Base-by-base conservation (phyloP, 1,284 basidiomycete genomes). In the Leccinum holopus region DNA sequence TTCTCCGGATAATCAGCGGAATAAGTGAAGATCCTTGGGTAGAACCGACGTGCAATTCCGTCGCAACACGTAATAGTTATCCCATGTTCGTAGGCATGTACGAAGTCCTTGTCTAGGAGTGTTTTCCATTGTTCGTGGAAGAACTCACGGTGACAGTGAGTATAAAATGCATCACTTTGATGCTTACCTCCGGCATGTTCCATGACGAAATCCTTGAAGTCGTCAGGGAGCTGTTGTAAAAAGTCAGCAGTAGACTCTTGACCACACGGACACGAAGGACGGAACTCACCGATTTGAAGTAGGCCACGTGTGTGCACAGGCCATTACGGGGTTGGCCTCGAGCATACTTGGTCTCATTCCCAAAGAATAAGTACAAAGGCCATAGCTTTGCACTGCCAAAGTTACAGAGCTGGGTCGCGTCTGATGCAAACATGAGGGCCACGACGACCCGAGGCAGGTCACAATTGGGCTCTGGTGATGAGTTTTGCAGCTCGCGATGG, bases 361-460 rank as follows among this genome's bases (percentile, higher is more conserved):
- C 72, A 49, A 74, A 68, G 53, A 49, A 74, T 3, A 72, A 14
- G 39, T 75, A 76, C 11, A 72, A 37, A 0, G 73, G 75, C 75
- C 73, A 76, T 0, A 73, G 57, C 1, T 65, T 65, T 14, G 67
- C 65, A 41, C 64, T 47, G 0, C 75, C 71, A 39, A 73, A 73
- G 30, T 67, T 67, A 3, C 70, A 60, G 1, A 75, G 67, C 25
- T 73, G 69, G 1, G 69, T 75, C 1, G 66, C 33, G 61, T 78
- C 75, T 0, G 73, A 78, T 66, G 70, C 73, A 3, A 76, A 55
- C 70, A 76, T 75, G 2, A 76, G 30, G 39, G 0, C 37, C 37
- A 39, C 37, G 14, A 39, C 37, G 14, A 39, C 37, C 14, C 37
- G 37, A 39, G 14, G 37, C 14, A 39, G 37, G 37, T 51, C 49